Evolutionary conservation across 2,329 filamentous ascomycete genomes (phyloP).

Genomic region (Botrytis fabae): DNA sequence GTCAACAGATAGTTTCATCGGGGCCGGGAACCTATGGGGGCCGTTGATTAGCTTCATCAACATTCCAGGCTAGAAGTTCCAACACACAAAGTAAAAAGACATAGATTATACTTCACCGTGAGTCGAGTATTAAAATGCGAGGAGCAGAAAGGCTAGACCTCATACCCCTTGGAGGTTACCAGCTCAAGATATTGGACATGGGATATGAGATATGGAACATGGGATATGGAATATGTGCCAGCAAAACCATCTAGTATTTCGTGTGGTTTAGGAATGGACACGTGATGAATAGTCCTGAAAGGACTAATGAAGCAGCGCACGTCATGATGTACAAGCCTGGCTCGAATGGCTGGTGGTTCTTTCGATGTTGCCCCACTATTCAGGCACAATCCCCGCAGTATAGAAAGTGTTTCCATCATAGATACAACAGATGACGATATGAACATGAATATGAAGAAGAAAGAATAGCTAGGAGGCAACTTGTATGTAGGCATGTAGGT

Average conservation of each 20-base stretch:
- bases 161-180: not conserved
- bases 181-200: not conserved
- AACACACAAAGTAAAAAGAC: not conserved
- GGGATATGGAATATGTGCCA: not conserved
- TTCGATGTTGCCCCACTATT: not conserved
- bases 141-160: not conserved
- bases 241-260: not conserved
- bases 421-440: slow-evolving; percentile 8
- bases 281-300: slow-evolving; percentile 1
- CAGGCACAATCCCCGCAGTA: slow-evolving; percentile 4
- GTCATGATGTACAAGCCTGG: slow-evolving; percentile 2
- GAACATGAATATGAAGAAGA: not conserved
- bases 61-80: not conserved
- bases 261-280: not conserved
- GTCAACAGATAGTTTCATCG: slow-evolving; percentile 33
- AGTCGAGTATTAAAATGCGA: not conserved
- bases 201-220: not conserved
- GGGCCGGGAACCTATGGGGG: slow-evolving; percentile 25
- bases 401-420: slow-evolving; percentile 7
- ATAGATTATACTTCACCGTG: slow-evolving; percentile 1
- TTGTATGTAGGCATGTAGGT: not conserved
- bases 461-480: not conserved
- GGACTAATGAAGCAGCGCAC: not conserved
- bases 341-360: not conserved
- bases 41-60: slow-evolving; percentile 26